Base-by-base conservation (phyloP, 345 rosid genomes). In the Gossypium thurberi region DNA sequence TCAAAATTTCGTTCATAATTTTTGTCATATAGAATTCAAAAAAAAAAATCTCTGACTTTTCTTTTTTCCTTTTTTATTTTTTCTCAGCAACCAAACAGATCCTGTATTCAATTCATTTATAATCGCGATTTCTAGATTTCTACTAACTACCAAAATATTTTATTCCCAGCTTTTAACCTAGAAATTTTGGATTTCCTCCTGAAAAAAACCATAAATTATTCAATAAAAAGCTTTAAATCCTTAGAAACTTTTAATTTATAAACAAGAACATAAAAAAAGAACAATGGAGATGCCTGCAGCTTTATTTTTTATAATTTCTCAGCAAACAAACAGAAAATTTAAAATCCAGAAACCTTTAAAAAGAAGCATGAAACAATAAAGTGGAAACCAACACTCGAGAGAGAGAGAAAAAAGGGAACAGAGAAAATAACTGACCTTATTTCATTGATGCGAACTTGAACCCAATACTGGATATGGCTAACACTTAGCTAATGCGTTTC, bases 321-420 rank as follows among this genome's bases (percentile, higher is more conserved):
- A 33, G n/a, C 21, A 69, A 69, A 28, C 60, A 69, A 69, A 69
- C 73, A 52, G 47, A 69, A 33, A 51, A 52, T 3, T 5, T 28
- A 69, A 28, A 4, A 51, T 13, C 72, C 12, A n/a, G 47, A 52
- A 33, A 28, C 40, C 40, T 33, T 33, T 5, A 6, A 33, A 37
- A 28, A n/a, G 8, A n/a, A 5, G 13, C 48, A 44, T 10, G 10
- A 12, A 23, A 25, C 10, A 46, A 9, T 8, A 46, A 46, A 40
- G 50, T 10, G 46, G 26, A 20, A 66, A 23, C 69, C 69, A 64
- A 18, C 8, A 42, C 25, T 64, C 8, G 25, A 40, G 20, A 40
- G 9, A 26, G 0, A 46, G 3, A 26, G 3, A 28, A 0, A 44
- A 44, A 12, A n/a, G 21, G 1, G 55, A 46, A 13, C 6, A 33